phyloP scores from a whole-genome alignment of 768 basidiomycete species.

The Podaxis sp. region DNA sequence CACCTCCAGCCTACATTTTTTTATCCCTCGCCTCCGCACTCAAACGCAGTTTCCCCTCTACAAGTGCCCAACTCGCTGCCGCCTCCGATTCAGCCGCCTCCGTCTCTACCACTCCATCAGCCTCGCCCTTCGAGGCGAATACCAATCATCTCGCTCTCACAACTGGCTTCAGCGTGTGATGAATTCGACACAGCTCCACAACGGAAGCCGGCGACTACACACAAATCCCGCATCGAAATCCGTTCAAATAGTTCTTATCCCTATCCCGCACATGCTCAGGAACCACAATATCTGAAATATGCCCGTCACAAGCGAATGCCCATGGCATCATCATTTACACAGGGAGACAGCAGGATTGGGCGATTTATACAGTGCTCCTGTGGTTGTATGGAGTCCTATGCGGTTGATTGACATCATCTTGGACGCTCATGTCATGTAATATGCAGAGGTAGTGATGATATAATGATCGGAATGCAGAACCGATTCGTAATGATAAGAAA shows the following conservation, averaged over 20 bases:
- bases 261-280: not conserved
- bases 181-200: conserved; percentile 8
- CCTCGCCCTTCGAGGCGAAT: conserved; percentile 42
- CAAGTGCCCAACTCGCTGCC: conserved; percentile 16
- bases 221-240: not conserved
- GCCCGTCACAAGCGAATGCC: not conserved
- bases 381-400: conserved; percentile 33
- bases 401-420: conserved; percentile 3
- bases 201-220: conserved; percentile 7
- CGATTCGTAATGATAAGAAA: not conserved
- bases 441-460: not conserved
- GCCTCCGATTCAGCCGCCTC: conserved; percentile 16
- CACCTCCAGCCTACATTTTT: not conserved
- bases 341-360: not conserved
- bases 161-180: conserved; percentile 37
- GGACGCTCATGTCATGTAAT: not conserved
- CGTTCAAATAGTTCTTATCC: not conserved
- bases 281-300: not conserved
- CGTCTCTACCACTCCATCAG: conserved; percentile 37
- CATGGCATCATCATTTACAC: not conserved
- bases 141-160: conserved; percentile 38
- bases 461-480: not conserved
- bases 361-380: conserved; percentile 26
- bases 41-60: conserved; percentile 17
- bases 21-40: conserved; percentile 12